Conservation (phyloP, 2,329 filamentous ascomycete genomes). For the Pseudogymnoascus sp. region DNA sequence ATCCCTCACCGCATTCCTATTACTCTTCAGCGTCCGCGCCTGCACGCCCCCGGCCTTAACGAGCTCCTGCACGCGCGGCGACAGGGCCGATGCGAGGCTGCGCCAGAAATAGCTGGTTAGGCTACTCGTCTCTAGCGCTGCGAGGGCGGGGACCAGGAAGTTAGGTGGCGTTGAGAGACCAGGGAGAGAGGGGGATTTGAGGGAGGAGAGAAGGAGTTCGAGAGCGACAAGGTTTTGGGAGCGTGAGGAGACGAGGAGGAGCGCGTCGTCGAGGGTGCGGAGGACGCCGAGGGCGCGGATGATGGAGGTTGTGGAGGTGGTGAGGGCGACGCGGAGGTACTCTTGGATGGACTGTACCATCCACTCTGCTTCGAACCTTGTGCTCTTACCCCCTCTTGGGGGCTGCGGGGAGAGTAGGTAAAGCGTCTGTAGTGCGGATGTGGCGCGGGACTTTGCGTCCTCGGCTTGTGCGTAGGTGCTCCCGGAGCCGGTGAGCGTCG, state of each 20-base stretch:
- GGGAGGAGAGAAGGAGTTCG: conserved; percentile 64
- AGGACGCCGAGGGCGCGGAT: conserved; percentile 70
- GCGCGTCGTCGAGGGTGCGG: conserved; percentile 70
- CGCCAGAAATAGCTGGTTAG: conserved; percentile 92
- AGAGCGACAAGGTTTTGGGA: conserved; percentile 91
- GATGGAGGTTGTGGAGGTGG: conserved; percentile 68
- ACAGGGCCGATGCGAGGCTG: conserved; percentile 70
- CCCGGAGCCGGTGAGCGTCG: conserved; percentile 37
- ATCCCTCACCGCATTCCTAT: conserved; percentile 65
- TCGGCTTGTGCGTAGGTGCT: conserved; percentile 57
- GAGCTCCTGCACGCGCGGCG: conserved; percentile 75
- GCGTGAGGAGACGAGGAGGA: conserved; percentile 71
- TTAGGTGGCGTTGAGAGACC: conserved; percentile 26
- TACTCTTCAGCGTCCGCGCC: conserved; percentile 69
- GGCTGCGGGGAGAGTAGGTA: conserved; percentile 71
- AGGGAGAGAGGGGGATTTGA: conserved; percentile 60
- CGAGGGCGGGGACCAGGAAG: conserved; percentile 65
- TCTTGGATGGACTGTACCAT: conserved; percentile 70
- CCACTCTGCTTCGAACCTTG: conserved; percentile 55
- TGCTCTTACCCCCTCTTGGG: conserved; percentile 40
- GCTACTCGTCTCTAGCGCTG: conserved; percentile 77
- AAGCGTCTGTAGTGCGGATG: conserved; percentile 66
- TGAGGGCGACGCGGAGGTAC: conserved; percentile 74
- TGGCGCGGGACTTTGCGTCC: conserved; percentile 64
- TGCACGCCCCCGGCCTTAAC: conserved; percentile 74